Base-by-base conservation (phyloP, 2,329 filamentous ascomycete species). In the Verruconis gallopava region DNA sequence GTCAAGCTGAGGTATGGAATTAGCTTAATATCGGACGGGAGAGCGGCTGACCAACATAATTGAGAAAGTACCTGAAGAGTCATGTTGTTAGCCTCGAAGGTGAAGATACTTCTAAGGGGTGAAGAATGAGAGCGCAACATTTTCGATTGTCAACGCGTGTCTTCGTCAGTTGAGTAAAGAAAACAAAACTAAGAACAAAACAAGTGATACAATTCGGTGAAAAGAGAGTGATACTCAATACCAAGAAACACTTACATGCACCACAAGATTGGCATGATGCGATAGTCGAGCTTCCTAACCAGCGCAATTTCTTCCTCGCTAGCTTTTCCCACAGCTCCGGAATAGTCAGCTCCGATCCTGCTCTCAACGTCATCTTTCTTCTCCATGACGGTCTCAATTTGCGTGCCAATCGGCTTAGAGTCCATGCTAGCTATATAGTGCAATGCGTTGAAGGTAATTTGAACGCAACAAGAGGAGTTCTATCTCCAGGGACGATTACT, bases 251-350 rank as follows among this genome's bases (percentile, higher is more conserved):
- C n/a, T n/a, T n/a, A n/a, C 38, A 40, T 40, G 2, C 15, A 5
- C 22, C 22, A 40, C 14, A 40, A n/a, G 18, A 25, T 39, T 11
- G 37, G 38, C 22, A 40, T 40, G 21, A 36, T 36, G 11, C 22
- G 18, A 6, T 28, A 17, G 32, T 40, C 38, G 25, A 40, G 38
- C 38, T 40, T 40, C 18, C 22, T 25, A 18, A 40, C 38, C 5
- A 40, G 22, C 28, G 38, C 38, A 33, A 40, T 28, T 25, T 40
- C 38, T 17, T 17, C 18, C 14, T 21, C 21, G 14, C 30, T 28
- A 17, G 21, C 20, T 12, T 40, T 40, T 21, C 14, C 42, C 21
- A 21, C 37, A n/a, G 46, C 46, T 28, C 46, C 46, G 37, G 40
- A 46, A 5, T 41, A 32, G 21, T 47, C 46, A 4, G 40, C 25